A percentile compares a stretch with the other conserved stretches of the same genome.
Conservation (phyloP, 108 stramenopile species). For the Ochromonas danica region DNA sequence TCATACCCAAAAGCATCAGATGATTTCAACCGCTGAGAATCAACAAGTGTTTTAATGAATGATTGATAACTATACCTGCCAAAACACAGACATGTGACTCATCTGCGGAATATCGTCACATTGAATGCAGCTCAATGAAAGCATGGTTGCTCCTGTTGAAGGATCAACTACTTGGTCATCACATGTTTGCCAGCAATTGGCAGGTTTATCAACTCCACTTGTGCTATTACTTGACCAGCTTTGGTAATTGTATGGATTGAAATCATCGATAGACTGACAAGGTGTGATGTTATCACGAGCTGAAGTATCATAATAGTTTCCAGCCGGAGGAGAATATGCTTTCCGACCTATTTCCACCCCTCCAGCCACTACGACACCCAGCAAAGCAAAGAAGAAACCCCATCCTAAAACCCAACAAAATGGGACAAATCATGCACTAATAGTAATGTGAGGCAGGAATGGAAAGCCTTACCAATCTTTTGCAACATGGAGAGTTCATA, state of each 20-base stretch:
- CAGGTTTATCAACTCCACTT: neutral
- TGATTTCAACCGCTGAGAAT: no score
- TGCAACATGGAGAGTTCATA: slow-evolving; percentile 33
- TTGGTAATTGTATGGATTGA: slow-evolving; percentile 36
- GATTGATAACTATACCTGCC: slow-evolving; percentile 59
- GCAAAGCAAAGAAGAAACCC: slow-evolving; percentile 45
- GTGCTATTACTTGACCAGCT: neutral
- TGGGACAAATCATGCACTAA: neutral
- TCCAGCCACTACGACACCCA: slow-evolving; percentile 49
- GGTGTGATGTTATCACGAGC: slow-evolving; percentile 32
- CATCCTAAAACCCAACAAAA: neutral
- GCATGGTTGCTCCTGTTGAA: neutral
- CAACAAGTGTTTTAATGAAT: no score
- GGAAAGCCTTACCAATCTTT: slow-evolving; percentile 39
- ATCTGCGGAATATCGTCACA: slow-evolving; percentile 44
- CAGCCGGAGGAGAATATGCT: slow-evolving; percentile 7
- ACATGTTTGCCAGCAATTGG: neutral
- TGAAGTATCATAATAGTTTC: neutral
- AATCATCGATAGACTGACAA: slow-evolving; percentile 34
- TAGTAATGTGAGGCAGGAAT: neutral
- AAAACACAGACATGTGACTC: slow-evolving; percentile 40
- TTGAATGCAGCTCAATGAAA: slow-evolving; percentile 38
- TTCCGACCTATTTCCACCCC: slow-evolving; percentile 42
- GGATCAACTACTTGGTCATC: neutral
- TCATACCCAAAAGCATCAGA: no score